These are phyloP conservation scores for Musa acuminata DNA, from an alignment of 176 grass and related monocot species.

Conservation along the genomic window DNA sequence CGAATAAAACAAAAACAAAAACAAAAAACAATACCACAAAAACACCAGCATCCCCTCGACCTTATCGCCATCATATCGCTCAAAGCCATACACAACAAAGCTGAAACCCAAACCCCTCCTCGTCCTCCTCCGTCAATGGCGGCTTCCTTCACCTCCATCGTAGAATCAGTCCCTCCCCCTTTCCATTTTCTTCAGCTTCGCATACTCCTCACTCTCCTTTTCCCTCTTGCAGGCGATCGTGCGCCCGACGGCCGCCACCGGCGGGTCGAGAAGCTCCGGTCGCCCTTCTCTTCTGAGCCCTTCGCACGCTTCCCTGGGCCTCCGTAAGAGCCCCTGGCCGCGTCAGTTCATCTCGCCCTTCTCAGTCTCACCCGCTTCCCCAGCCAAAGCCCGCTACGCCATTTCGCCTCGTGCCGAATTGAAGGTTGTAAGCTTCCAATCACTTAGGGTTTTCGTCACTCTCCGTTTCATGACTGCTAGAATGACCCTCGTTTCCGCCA, in stretches of 20 bases:
- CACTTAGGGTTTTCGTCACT: not conserved
- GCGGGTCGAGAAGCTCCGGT: slow-evolving; percentile 4
- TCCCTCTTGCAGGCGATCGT: slow-evolving; percentile 37
- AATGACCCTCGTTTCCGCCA: not conserved
- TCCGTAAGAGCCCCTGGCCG: slow-evolving; percentile 16
- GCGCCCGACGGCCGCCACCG: slow-evolving; percentile 10
- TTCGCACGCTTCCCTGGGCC: slow-evolving; percentile 14
- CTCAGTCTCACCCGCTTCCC: not conserved
- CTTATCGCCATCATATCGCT: no score
- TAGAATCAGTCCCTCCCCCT: not conserved
- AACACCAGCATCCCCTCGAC: no score
- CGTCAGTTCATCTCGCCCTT: slow-evolving; percentile 23
- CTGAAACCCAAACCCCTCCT: not conserved
- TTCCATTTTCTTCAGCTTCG: not conserved
- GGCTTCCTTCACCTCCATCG: slow-evolving; percentile 7
- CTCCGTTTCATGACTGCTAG: no score
- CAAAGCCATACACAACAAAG: no score
- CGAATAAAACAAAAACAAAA: no score
- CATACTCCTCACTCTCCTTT: not conserved
- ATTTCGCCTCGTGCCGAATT: slow-evolving; percentile 49
- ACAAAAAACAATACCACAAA: no score
- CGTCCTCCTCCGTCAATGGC: slow-evolving; percentile 3
- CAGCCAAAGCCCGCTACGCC: slow-evolving; percentile 24
- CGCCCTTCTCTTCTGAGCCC: slow-evolving; percentile 11
- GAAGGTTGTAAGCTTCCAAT: slow-evolving; percentile 25